phyloP scores from a whole-genome alignment of 2,329 filamentous ascomycete species.

The Xylariaceae sp. region DNA sequence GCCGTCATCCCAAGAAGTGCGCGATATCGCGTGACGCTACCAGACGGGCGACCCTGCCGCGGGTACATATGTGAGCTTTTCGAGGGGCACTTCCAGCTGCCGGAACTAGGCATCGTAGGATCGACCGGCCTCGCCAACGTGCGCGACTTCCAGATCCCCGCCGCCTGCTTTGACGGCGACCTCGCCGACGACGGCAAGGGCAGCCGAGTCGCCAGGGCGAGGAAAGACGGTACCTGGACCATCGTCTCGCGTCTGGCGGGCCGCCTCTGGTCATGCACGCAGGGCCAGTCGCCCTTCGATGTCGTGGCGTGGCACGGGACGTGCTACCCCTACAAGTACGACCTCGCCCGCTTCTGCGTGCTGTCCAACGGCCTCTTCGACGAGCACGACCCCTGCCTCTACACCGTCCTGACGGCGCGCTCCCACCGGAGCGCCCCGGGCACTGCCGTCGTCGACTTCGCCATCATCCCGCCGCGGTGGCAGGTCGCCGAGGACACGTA shows the following conservation, averaged over 20 bases:
- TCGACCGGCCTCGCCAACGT: slow-evolving; percentile 71
- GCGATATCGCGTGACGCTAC: slow-evolving; percentile 67
- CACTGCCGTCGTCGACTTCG: slow-evolving; percentile 66
- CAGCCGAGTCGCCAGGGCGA: slow-evolving; percentile 40
- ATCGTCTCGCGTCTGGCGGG: slow-evolving; percentile 7
- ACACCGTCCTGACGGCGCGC: slow-evolving; percentile 64
- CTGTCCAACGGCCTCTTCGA: slow-evolving; percentile 71
- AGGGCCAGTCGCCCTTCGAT: slow-evolving; percentile 71
- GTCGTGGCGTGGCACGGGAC: slow-evolving; percentile 78
- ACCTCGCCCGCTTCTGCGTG: slow-evolving; percentile 71
- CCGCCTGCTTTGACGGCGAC: slow-evolving; percentile 64
- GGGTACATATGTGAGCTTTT: slow-evolving; percentile 76
- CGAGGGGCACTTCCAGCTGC: slow-evolving; percentile 66
- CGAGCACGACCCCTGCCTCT: slow-evolving; percentile 75
- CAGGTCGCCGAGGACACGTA: slow-evolving; percentile 66
- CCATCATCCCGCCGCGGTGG: slow-evolving; percentile 70
- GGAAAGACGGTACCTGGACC: slow-evolving; percentile 5
- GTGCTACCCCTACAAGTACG: slow-evolving; percentile 80
- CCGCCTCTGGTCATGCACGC: slow-evolving; percentile 59
- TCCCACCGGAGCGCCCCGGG: slow-evolving; percentile 51
- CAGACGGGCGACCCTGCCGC: slow-evolving; percentile 51
- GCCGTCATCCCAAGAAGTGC: slow-evolving; percentile 71
- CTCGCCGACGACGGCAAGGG: slow-evolving; percentile 33
- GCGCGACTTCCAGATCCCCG: slow-evolving; percentile 70
- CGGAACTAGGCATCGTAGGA: slow-evolving; percentile 69